Evolutionary conservation across 75 land plant species (phyloP).

Genomic region (Isoetes taiwanensis): DNA sequence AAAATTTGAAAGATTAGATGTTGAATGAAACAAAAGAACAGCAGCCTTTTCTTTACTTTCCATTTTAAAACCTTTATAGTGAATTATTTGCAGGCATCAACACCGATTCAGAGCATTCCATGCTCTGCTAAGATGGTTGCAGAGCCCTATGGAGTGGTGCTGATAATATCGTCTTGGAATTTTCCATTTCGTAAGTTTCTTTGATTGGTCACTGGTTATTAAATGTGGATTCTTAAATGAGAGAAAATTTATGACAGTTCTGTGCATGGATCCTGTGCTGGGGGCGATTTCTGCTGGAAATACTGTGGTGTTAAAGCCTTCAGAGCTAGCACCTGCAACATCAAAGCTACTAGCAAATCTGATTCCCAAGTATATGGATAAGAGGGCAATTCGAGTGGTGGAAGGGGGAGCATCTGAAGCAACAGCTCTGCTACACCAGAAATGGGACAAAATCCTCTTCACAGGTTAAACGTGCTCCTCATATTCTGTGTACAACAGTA

Average conservation of each 20-base stretch:
- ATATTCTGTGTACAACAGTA: no score
- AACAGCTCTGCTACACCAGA: constrained; percentile 57
- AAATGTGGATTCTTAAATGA: no score
- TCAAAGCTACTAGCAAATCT: constrained; percentile 47
- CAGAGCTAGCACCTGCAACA: constrained; percentile 74
- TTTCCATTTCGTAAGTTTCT: constrained; percentile 1
- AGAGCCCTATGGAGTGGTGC: background rate
- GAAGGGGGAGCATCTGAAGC: constrained; percentile 77
- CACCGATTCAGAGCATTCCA: background rate
- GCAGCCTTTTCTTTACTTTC: background rate
- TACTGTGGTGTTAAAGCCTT: constrained; percentile 66
- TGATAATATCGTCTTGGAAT: constrained; percentile 2
- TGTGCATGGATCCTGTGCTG: constrained; percentile 71
- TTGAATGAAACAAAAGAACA: no score
- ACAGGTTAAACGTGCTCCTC: no score
- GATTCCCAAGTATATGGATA: constrained; percentile 52
- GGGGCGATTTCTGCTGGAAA: constrained; percentile 96
- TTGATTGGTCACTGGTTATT: background rate
- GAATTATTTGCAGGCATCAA: background rate
- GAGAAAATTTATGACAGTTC: constrained; percentile 42
- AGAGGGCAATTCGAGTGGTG: constrained; percentile 55
- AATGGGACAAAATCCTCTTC: constrained; percentile 93
- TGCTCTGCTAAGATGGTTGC: background rate
- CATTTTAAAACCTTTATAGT: background rate
- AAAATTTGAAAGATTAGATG: no score